Evolutionary conservation across 1,284 basidiomycete species (phyloP), one percentile per base, ranked within the genome.

Genomic region (Cutaneotrichosporon cutaneum): DNA sequence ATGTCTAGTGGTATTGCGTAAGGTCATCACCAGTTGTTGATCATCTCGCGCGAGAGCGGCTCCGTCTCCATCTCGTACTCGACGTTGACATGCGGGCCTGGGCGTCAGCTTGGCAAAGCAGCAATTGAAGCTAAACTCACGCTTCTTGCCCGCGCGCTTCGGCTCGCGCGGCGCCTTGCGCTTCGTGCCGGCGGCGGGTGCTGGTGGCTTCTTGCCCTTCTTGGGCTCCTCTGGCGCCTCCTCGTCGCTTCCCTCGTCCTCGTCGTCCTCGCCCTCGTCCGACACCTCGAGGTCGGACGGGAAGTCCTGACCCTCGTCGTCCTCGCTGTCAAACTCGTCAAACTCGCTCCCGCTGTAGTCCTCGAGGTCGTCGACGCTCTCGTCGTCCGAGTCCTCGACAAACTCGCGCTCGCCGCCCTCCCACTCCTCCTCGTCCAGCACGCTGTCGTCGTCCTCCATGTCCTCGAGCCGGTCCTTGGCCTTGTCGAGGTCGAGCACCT

Each of bases 21-120:
- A 51, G 13, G 26, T 11, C 44, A 27, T 65, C 77, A 82, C 81
- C 81, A 82, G 63, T 80, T 77, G 66, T 75, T 75, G 61, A 82
- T 63, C 73, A 79, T 77, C 69, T 81, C 81, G 66, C 81, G 78
- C 36, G 81, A 80, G 54, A 83, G 75, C n/a, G 83, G 83, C 79
- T 92, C 92, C 74, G 90, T 85, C 80, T 93, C 92, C 80, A 90
- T 84, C 81, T 96, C 94, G 86, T 96, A 95, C 80, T 97, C 94
- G 77, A 97, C 88, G 77, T 95, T 91, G 77, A 98, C 88, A 68
- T 88, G 85, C 9, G 92, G 88, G 48, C 64, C 58, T 63, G 61
- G 13, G 16, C 35, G 54, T 59, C 42, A 62, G 61, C 47, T 42
- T 18, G 42, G 11, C 11, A 2, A 9, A 21, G 1, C 8, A 16